Base-by-base conservation (phyloP, 1,139 yeast species). In the Spencermartinsiella ligniputridi region DNA sequence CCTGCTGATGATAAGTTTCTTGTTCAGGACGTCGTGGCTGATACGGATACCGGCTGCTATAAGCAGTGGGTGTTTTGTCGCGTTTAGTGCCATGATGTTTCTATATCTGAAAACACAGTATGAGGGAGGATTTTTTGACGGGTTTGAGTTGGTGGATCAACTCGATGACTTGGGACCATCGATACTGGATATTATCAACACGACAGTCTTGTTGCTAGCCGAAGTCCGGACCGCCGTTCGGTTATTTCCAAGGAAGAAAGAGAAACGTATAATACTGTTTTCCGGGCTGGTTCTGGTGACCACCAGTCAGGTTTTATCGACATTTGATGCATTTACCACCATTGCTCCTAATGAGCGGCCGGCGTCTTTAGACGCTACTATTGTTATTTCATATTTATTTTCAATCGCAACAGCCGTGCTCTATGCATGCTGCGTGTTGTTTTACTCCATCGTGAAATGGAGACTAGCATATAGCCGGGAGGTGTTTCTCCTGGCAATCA, bases 361-460 rank as follows among this genome's bases (percentile, higher is more conserved):
- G 30, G 47, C 44, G 20, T 41, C 58, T 2, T 46, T 50, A 20
- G 63, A 60, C 44, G 60, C 62, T 2, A 71, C 79, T 9, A 78
- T 80, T 18, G 81, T 84, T 13, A 61, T 86, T 29, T 86, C 90
- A 21, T 86, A 85, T 58, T 69, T 86, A 49, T 75, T 86, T 32
- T 70, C 90, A 44, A 84, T 86, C 33, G 84, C 92, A 3, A 73
- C 83, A 59, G 77, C 87, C 2, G 75, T 83, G 19, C 72, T 85
- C 55, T 86, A 81, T 62, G 82, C 87, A 1, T 81, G 81, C 3
- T 70, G 85, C 37, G 72, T 85, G 24, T 65, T 78, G 3, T 78
- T 79, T 29, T 81, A 76, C 57, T 67, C 81, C 5, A 56, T 80
- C 25, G 67, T 75, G 21, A 81, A 80, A 52, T 67, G 79, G 42